A percentile compares a stretch with the other conserved stretches of the same genome.
Conservation (phyloP, 2,329 filamentous ascomycete species). For the Fusarium lateritium region DNA sequence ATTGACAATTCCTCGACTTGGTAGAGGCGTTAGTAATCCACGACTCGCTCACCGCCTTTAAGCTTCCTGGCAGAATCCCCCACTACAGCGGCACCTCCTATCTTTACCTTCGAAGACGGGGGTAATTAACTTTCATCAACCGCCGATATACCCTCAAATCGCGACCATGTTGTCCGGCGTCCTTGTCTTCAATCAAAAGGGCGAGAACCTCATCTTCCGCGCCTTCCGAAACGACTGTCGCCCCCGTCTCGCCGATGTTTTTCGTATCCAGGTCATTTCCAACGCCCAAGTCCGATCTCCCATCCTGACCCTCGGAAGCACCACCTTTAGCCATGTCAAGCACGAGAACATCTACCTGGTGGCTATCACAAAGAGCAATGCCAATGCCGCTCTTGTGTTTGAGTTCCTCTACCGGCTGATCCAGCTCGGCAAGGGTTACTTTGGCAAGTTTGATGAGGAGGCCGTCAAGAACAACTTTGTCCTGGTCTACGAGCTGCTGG, state of each 20-base stretch:
- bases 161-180: slow-evolving; percentile 93
- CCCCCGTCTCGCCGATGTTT: slow-evolving; percentile 96
- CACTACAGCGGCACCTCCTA: slow-evolving; percentile 42
- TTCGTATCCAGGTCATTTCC: slow-evolving; percentile 99
- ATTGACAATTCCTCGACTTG: not conserved
- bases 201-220: slow-evolving; percentile 99
- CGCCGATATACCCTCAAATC: slow-evolving; percentile 31
- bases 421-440: slow-evolving; percentile 92
- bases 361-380: slow-evolving; percentile 98
- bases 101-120: slow-evolving; percentile 27
- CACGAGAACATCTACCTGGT: slow-evolving; percentile 99
- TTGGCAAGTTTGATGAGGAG: slow-evolving; percentile 99
- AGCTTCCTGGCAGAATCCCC: slow-evolving; percentile 46
- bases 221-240: slow-evolving; percentile 99
- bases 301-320: slow-evolving; percentile 96
- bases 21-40: slow-evolving; percentile 10
- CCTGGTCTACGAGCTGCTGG: slow-evolving; percentile 95
- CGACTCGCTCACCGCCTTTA: slow-evolving; percentile 41
- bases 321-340: slow-evolving; percentile 99
- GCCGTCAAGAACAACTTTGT: slow-evolving; percentile 99
- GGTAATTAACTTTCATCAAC: slow-evolving; percentile 17
- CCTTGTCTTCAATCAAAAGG: slow-evolving; percentile 99
- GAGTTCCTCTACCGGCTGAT: slow-evolving; percentile 97
- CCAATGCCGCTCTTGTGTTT: slow-evolving; percentile 97
- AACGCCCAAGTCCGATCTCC: slow-evolving; percentile 98